Conservation (phyloP, 2,329 filamentous ascomycete genomes). For the Hypoxylon sp. region DNA sequence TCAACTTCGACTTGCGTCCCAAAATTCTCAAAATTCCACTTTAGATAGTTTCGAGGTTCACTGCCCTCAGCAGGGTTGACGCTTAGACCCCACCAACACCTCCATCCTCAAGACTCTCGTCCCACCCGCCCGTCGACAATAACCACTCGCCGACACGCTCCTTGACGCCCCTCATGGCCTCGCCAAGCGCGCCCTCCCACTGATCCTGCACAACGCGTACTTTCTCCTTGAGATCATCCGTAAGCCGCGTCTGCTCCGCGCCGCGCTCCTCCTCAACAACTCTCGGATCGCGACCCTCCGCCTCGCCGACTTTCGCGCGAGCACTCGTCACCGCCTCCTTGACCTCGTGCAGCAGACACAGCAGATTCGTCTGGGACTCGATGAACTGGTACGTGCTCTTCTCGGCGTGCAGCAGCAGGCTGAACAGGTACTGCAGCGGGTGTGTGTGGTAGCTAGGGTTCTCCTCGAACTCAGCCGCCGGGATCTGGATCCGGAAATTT, state of each 20-base stretch:
- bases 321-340: constrained; percentile 79
- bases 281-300: constrained; percentile 67
- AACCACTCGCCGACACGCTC: constrained; percentile 81
- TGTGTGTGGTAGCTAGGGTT: constrained; percentile 85
- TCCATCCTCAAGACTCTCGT: constrained; percentile 77
- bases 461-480: constrained; percentile 83
- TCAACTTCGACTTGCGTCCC: neutral
- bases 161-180: constrained; percentile 80
- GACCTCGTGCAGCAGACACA: constrained; percentile 92
- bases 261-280: constrained; percentile 70
- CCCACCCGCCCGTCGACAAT: constrained; percentile 86
- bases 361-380: constrained; percentile 90
- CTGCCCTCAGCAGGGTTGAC: too few relatives aligned
- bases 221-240: constrained; percentile 92
- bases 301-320: constrained; percentile 75
- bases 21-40: constrained; percentile 1
- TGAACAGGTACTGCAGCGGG: constrained; percentile 92
- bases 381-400: constrained; percentile 98
- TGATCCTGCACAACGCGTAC: constrained; percentile 91
- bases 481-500: constrained; percentile 82
- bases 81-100: constrained; percentile 64
- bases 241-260: constrained; percentile 80
- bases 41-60: neutral
- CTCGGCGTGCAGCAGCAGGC: constrained; percentile 86
- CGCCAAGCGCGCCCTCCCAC: constrained; percentile 90